These are phyloP conservation scores for Leccinum truebloodii DNA, from an alignment of 768 basidiomycete genomes.

Conservation along the genomic window DNA sequence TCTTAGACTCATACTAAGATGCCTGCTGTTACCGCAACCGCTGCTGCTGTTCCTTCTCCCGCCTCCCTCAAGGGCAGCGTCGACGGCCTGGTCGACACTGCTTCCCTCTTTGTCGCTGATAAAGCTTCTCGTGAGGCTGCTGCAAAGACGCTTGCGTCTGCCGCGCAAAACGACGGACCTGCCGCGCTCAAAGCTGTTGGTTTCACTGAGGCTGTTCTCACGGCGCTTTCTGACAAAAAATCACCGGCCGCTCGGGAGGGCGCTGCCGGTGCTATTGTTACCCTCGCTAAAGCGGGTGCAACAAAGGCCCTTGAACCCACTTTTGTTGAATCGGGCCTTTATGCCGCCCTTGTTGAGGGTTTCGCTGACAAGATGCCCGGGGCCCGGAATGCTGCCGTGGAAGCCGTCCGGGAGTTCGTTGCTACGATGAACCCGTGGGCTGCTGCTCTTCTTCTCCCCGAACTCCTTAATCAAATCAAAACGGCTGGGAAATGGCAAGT, in stretches of 20 bases:
- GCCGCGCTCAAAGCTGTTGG: conserved; percentile 67
- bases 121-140: conserved; percentile 78
- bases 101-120: conserved; percentile 81
- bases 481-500: conserved; percentile 97
- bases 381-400: conserved; percentile 80
- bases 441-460: conserved; percentile 75
- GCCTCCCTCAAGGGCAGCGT: conserved; percentile 73
- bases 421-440: conserved; percentile 89
- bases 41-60: conserved; percentile 57
- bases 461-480: conserved; percentile 90
- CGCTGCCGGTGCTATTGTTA: conserved; percentile 70
- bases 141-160: conserved; percentile 65
- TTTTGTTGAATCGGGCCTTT: conserved; percentile 85
- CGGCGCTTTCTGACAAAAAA: conserved; percentile 95
- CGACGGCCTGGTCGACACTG: conserved; percentile 66
- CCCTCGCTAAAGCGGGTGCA: conserved; percentile 69
- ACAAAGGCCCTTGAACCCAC: conserved; percentile 84
- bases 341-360: conserved; percentile 81
- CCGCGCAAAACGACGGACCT: conserved; percentile 84
- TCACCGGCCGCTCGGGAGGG: conserved; percentile 89
- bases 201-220: conserved; percentile 72
- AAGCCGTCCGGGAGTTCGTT: conserved; percentile 77
- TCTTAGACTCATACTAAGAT: conserved; percentile 58
- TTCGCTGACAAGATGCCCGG: conserved; percentile 95
- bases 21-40: conserved; percentile 76